phyloP scores from a whole-genome alignment of 805 yeast species.

The Ogataea pini region DNA sequence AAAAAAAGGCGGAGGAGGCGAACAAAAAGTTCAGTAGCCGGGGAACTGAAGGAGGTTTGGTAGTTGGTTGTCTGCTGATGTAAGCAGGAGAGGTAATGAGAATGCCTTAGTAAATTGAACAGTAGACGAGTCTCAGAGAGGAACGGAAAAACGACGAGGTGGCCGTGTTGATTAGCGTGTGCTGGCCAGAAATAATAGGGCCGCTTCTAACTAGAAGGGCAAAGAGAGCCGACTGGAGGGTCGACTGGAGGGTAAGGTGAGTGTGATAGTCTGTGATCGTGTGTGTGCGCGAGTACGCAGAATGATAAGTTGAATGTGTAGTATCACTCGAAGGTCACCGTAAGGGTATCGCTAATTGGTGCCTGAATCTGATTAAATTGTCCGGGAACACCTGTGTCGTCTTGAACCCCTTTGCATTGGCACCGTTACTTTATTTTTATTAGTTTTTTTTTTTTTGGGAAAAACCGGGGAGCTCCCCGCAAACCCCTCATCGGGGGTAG shows the following conservation, averaged over 20 bases:
- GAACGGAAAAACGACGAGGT: no score
- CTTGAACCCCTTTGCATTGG: no score
- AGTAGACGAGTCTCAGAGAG: no score
- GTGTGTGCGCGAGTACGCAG: no score
- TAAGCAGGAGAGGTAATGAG: neutral
- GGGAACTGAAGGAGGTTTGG: no score
- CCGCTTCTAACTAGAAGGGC: neutral
- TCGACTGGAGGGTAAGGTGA: neutral
- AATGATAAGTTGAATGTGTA: no score
- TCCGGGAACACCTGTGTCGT: no score
- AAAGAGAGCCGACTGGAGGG: neutral
- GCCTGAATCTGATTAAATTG: no score
- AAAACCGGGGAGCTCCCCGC: conserved; percentile 5
- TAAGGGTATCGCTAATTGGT: no score
- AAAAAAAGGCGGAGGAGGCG: conserved; percentile 6
- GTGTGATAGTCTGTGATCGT: no score
- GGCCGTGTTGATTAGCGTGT: neutral
- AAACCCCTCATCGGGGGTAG: neutral
- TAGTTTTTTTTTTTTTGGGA: neutral
- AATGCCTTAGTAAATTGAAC: no score
- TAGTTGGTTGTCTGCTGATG: neutral
- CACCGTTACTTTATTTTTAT: conserved; percentile 6
- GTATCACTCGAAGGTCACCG: no score
- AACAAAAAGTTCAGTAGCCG: neutral
- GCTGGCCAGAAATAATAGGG: neutral